Conservation (phyloP, 192 early-diverging fungal species). For the Coemansia sp. region DNA sequence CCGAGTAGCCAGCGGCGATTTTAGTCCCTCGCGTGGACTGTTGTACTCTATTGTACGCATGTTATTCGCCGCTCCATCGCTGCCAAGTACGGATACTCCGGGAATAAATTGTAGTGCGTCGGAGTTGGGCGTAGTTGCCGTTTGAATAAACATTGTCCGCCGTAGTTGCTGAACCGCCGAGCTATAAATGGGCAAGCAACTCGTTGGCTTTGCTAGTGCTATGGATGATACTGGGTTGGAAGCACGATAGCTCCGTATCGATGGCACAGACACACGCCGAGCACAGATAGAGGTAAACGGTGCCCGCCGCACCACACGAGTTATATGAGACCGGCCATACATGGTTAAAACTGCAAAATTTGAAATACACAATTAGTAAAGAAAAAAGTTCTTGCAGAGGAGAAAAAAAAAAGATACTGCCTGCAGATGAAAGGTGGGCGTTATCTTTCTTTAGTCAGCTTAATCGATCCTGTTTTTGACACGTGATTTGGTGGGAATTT, state of each 20-base stretch:
- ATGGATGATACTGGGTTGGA: not conserved
- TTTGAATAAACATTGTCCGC: conserved; percentile 84
- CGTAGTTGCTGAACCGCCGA: conserved; percentile 13
- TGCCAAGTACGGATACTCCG: conserved; percentile 77
- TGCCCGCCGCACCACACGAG: not conserved
- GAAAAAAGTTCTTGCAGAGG: not conserved
- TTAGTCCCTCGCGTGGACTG: conserved; percentile 69
- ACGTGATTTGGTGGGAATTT: not conserved
- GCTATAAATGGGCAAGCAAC: not conserved
- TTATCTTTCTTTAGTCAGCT: not conserved
- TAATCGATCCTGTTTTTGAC: not conserved
- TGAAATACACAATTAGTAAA: not conserved
- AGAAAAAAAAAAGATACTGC: not conserved
- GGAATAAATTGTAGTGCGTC: conserved; percentile 98
- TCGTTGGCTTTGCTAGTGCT: not conserved
- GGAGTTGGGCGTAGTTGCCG: conserved; percentile 90
- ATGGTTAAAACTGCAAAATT: not conserved
- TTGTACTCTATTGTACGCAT: conserved; percentile 85
- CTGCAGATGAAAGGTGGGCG: not conserved
- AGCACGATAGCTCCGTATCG: not conserved
- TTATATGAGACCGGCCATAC: not conserved
- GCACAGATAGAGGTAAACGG: not conserved
- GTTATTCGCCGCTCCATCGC: conserved; percentile 1
- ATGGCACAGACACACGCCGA: not conserved
- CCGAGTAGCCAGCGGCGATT: conserved; percentile 86